phyloP scores from a whole-genome alignment of 2,329 filamentous ascomycete species.

The Daldinia eschscholtzii region DNA sequence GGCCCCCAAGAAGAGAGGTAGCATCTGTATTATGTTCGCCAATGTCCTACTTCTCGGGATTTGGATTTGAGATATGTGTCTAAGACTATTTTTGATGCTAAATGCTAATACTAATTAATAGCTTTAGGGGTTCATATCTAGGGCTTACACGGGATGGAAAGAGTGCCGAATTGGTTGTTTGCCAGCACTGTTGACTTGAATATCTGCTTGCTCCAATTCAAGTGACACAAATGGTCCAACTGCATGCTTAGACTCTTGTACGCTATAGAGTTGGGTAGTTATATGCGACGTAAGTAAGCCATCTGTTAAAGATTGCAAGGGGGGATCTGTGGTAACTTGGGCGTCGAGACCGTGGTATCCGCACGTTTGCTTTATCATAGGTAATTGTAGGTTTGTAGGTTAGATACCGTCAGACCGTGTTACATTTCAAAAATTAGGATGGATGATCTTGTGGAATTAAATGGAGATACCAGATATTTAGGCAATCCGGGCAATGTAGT shows the following conservation, averaged over 20 bases:
- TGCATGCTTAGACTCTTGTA: conserved; percentile 1
- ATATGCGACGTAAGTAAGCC: neutral
- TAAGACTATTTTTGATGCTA: neutral
- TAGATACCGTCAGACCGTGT: neutral
- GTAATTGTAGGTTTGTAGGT: neutral
- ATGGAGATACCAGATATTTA: conserved; percentile 4
- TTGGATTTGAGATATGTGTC: conserved; percentile 5
- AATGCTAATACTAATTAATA: neutral
- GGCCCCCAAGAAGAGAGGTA: conserved; percentile 9
- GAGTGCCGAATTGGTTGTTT: neutral
- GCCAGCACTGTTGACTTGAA: neutral
- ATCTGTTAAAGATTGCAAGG: neutral
- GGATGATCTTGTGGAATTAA: neutral
- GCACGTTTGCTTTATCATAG: neutral
- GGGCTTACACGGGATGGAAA: neutral
- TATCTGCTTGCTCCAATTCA: neutral
- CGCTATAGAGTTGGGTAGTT: neutral
- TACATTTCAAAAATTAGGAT: neutral
- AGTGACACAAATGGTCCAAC: neutral
- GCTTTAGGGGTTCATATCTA: neutral
- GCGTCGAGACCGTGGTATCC: neutral
- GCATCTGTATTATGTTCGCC: conserved; percentile 19
- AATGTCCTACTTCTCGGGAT: conserved; percentile 25
- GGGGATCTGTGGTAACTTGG: too few relatives aligned
- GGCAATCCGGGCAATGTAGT: neutral